Conservation (phyloP, 257 asterid species). For the Nicotiana attenuata region DNA sequence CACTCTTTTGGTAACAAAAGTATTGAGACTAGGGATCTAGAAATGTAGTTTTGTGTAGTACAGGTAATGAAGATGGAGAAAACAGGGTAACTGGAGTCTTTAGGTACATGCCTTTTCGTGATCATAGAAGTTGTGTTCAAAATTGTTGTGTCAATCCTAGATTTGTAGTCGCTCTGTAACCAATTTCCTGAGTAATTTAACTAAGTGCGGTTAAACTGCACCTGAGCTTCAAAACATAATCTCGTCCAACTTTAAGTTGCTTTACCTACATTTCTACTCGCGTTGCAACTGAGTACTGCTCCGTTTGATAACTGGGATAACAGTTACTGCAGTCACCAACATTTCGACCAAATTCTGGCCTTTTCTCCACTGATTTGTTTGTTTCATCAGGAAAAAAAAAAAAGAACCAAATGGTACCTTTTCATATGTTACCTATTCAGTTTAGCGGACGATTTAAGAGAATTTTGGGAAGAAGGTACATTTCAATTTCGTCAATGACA, state of each 20-base stretch:
- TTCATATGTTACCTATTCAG: neutral
- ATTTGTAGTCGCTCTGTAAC: neutral
- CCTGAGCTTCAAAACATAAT: neutral
- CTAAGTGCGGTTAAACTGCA: neutral
- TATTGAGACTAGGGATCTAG: conserved; percentile 10
- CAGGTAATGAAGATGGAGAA: conserved; percentile 16
- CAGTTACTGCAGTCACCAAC: neutral
- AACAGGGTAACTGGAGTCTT: neutral
- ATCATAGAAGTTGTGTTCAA: neutral
- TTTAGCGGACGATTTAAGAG: neutral
- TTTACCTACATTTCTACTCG: neutral
- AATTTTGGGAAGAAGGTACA: neutral
- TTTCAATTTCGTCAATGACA: neutral
- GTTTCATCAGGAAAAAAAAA: neutral
- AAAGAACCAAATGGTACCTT: neutral
- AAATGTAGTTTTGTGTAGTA: conserved; percentile 11
- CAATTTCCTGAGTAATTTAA: neutral
- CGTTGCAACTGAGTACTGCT: neutral
- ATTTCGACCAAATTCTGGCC: neutral
- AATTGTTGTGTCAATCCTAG: neutral
- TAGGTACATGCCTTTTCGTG: neutral
- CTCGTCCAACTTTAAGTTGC: neutral
- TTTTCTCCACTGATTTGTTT: neutral
- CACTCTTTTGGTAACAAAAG: neutral
- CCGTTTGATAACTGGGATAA: no score